Percentiles rank a stretch among this genome's conserved stretches.
Conservation (phyloP, 805 yeast genomes). For the Sugiyamaella floridensis region DNA sequence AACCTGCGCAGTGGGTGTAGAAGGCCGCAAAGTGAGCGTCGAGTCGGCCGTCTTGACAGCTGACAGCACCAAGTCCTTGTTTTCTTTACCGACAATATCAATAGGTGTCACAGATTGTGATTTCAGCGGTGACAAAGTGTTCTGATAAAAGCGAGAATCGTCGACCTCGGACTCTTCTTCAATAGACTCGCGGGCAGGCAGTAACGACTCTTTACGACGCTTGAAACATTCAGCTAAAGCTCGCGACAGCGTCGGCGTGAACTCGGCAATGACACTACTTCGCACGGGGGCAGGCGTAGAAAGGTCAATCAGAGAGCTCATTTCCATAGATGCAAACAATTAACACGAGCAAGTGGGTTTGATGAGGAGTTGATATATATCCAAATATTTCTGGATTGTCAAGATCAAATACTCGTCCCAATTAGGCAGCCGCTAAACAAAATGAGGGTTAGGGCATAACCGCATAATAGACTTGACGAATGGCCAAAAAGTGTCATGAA, state of each 20-base stretch:
- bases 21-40: neutral
- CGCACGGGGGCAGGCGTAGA: slow-evolving; percentile 14
- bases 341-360: neutral
- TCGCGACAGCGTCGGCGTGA: slow-evolving; percentile 19
- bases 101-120: neutral
- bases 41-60: neutral
- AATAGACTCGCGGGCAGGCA: slow-evolving; percentile 1
- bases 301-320: slow-evolving; percentile 15
- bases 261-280: slow-evolving; percentile 8
- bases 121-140: neutral
- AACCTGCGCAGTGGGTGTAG: neutral
- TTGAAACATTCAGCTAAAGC: slow-evolving; percentile 18
- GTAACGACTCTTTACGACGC: slow-evolving; percentile 11
- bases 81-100: neutral
- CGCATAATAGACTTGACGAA: neutral
- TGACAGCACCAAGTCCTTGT: neutral
- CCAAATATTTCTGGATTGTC: no score
- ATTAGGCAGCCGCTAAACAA: slow-evolving; percentile 1
- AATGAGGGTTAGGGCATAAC: neutral
- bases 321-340: neutral
- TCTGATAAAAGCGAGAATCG: neutral
- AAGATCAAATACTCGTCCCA: neutral
- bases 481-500: no score
- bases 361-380: neutral
- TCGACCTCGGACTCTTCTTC: neutral